A percentile compares a stretch with the other conserved stretches of the same genome.
phyloP scores from a whole-genome alignment of 805 yeast genomes.

The Candida mattraensis region DNA sequence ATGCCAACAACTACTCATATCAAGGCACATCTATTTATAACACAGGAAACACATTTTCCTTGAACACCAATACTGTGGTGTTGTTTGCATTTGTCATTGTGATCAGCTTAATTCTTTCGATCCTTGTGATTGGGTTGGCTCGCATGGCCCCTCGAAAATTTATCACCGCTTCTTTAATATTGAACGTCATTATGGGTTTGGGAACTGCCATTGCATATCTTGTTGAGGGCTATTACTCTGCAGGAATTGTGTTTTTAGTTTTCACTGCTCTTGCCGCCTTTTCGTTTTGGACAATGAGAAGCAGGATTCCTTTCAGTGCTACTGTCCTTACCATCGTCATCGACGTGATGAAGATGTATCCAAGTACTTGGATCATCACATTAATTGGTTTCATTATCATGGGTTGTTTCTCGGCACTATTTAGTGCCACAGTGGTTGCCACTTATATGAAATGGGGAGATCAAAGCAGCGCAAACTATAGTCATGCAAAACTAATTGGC shows the following conservation, averaged over 20 bases:
- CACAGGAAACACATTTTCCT: constrained; percentile 51
- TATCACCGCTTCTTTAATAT: constrained; percentile 64
- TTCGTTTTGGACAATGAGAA: constrained; percentile 21
- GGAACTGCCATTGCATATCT: constrained; percentile 79
- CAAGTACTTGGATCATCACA: constrained; percentile 58
- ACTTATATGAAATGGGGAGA: constrained; percentile 71
- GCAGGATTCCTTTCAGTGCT: constrained; percentile 30
- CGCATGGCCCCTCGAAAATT: constrained; percentile 64
- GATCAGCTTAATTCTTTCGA: constrained; percentile 58
- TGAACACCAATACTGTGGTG: constrained; percentile 74
- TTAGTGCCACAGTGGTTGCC: constrained; percentile 68
- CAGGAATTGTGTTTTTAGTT: constrained; percentile 59
- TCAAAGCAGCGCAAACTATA: constrained; percentile 13
- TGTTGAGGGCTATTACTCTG: constrained; percentile 67
- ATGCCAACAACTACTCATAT: constrained; percentile 50
- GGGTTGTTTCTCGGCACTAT: constrained; percentile 64
- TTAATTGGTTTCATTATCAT: constrained; percentile 43
- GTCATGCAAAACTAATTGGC: constrained; percentile 26
- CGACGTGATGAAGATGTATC: constrained; percentile 68
- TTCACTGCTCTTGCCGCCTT: constrained; percentile 19
- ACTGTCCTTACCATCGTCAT: constrained; percentile 43
- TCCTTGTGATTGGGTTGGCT: constrained; percentile 58
- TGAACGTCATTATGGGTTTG: constrained; percentile 65
- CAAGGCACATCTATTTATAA: constrained; percentile 66
- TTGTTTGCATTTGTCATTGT: constrained; percentile 65